These are phyloP conservation scores for Collybiopsis luxurians DNA, from an alignment of 768 basidiomycete genomes.

Conservation along the genomic window DNA sequence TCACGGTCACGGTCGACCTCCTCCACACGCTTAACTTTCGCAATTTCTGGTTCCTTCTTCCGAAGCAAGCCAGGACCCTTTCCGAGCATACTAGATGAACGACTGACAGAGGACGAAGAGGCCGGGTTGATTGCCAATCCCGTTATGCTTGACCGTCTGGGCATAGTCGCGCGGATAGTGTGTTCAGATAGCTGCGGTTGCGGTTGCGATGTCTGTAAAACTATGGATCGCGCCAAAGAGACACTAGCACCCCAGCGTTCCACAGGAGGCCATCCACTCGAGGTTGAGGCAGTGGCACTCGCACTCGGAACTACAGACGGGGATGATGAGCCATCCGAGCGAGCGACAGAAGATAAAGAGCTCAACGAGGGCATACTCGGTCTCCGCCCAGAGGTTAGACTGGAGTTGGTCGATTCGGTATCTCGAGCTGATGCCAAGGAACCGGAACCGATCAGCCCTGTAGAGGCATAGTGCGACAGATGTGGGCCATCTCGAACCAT, in stretches of 20 bases:
- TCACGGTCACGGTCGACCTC: not conserved
- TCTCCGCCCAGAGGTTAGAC: conserved; percentile 9
- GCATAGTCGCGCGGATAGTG: conserved; percentile 3
- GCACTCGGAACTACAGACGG: not conserved
- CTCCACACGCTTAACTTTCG: conserved; percentile 9
- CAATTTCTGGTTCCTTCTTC: conserved; percentile 19
- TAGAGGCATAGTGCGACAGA: conserved; percentile 4
- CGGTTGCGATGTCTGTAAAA: conserved; percentile 18
- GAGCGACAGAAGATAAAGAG: not conserved
- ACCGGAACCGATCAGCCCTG: conserved; percentile 1
- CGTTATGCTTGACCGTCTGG: conserved; percentile 16
- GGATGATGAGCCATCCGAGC: not conserved
- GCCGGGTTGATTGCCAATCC: too few species aligned
- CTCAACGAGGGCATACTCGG: conserved; percentile 21
- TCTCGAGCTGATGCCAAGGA: not conserved
- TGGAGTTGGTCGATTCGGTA: not conserved
- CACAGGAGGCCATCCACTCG: not conserved
- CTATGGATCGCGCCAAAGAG: conserved; percentile 3
- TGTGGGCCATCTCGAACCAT: conserved; percentile 1
- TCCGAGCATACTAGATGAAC: conserved; percentile 18
- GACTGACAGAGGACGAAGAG: conserved; percentile 13
- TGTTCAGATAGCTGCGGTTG: not conserved
- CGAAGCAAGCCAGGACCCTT: conserved; percentile 12
- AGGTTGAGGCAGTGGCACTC: not conserved
- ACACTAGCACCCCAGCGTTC: not conserved